phyloP scores from a whole-genome alignment of 129 eudicot species.

The Chrysanthemum seticuspe region DNA sequence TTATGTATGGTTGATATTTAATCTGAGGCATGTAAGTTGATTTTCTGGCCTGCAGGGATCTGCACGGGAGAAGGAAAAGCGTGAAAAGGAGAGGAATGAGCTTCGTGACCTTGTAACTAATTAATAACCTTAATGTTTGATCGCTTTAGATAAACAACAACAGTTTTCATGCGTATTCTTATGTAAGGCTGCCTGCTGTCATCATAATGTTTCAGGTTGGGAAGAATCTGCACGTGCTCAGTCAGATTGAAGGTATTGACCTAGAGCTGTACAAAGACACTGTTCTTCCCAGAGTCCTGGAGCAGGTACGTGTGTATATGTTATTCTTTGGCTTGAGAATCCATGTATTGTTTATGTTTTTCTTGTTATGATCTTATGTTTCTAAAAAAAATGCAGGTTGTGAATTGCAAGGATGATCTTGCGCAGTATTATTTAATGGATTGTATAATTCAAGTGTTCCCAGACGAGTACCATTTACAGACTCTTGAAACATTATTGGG shows the following conservation, averaged over 20 bases:
- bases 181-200: constrained; percentile 29
- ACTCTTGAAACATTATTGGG: constrained; percentile 87
- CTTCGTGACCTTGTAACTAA: constrained; percentile 94
- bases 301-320: constrained; percentile 56
- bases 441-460: constrained; percentile 94
- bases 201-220: constrained; percentile 67
- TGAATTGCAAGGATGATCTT: constrained; percentile 95
- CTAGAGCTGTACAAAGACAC: constrained; percentile 82
- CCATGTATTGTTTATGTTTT: constrained; percentile 1
- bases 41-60: constrained; percentile 85
- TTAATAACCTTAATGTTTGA: constrained; percentile 22
- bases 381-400: constrained; percentile 53
- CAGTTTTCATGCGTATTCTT: constrained; percentile 19
- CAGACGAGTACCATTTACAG: constrained; percentile 95
- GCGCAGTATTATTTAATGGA: constrained; percentile 97
- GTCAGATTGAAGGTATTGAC: constrained; percentile 99
- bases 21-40: constrained; percentile 48
- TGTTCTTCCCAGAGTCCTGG: constrained; percentile 93
- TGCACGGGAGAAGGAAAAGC: constrained; percentile 86
- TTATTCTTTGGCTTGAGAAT: constrained; percentile 9
- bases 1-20: constrained; percentile 17
- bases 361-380: constrained; percentile 24
- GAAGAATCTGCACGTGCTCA: constrained; percentile 92
- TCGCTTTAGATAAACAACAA: constrained; percentile 1
- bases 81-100: constrained; percentile 95